Base-by-base conservation (phyloP, 106 monocot species). In the Allium cepa region DNA sequence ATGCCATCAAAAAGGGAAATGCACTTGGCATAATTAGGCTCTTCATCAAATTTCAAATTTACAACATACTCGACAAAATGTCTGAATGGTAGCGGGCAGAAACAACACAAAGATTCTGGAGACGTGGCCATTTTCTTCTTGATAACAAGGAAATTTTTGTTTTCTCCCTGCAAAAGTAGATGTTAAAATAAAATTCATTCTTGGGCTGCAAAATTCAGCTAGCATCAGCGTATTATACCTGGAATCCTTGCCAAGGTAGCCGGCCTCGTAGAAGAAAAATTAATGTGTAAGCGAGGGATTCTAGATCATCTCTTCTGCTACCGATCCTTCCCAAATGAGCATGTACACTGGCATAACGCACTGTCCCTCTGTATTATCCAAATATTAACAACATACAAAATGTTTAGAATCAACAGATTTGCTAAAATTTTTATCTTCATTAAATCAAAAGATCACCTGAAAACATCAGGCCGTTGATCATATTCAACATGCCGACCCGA, bases 91-190 rank as follows among this genome's bases (percentile, higher is more conserved):
- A 66, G 73, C 6, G 94, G 87, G 63, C 94, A 90, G 64, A 80
- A 87, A 66, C 78, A 80, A 73, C 94, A 94, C 5, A 94, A 55
- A 45, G 68, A 28, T n/a, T 90, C 94, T 17, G 90, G 90, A 50
- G 93, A 84, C 14, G 89, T 94, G 36, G 77, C 89, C 88, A 94
- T 94, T 62, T 94, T 94, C 78, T 89, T 94, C 75, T 94, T 94
- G 65, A 86, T 86, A 11, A 94, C 93, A 65, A 94, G 79, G 64
- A 94, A 89, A 11, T 87, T 81, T 73, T 94, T 94, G 57, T 94
- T 90, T 60, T 94, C 94, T 6, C 94, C 94, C 94, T 94, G 60
- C 26, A 85, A 61, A 11, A 71, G 59, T 49, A 56, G 59, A 70
- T 22, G 22, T 13, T 53, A 56, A 1, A 63, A 10, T 48, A 10